Base-by-base conservation (phyloP, 1,284 basidiomycete species). In the Cryptococcus wingfieldii region DNA sequence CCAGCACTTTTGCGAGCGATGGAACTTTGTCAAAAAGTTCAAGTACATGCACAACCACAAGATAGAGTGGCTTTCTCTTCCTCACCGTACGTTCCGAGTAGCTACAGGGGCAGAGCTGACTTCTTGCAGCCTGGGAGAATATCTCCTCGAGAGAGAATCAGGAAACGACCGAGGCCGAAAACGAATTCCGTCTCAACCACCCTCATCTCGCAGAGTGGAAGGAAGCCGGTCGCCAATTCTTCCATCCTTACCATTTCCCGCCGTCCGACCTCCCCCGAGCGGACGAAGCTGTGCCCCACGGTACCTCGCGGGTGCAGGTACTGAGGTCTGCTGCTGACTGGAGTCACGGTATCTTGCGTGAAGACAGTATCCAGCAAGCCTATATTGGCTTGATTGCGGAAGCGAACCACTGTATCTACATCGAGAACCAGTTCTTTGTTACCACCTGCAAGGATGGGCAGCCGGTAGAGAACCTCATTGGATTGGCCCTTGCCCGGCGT, bases 381-480 rank as follows among this genome's bases (percentile, higher is more conserved):
- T 90, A 94, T 75, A 82, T 87, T 51, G 82, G 90, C 64, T 63
- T 96, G 66, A 97, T 97, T 67, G 73, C 81, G 43, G 86, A 94
- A 70, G 84, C 91, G 0, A 85, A 85, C 61, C 88, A 94, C 72
- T 91, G 82, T 73, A 90, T 96, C 64, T 94, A 92, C 74, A 94
- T 95, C 60, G 90, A 95, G 78, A 95, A 96, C 68, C 91, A 95
- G 72, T 95, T 94, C 79, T 95, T 88, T 91, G 65, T 95, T 68
- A 89, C 90, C 1, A 82, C 81, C 47, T 90, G 88, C 0, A 80
- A 78, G 38, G 53, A 49, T 19, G 60, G 64, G 10, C 82, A 84
- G 1, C 83, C 83, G 0, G 83, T 94, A 42, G 84, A 84, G 75
- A 97, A 98, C 70, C 79, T 80, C 63, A 90, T 97, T 54, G 94